phyloP scores from a whole-genome alignment of 2,329 filamentous ascomycete species.

The Phoma sp. region DNA sequence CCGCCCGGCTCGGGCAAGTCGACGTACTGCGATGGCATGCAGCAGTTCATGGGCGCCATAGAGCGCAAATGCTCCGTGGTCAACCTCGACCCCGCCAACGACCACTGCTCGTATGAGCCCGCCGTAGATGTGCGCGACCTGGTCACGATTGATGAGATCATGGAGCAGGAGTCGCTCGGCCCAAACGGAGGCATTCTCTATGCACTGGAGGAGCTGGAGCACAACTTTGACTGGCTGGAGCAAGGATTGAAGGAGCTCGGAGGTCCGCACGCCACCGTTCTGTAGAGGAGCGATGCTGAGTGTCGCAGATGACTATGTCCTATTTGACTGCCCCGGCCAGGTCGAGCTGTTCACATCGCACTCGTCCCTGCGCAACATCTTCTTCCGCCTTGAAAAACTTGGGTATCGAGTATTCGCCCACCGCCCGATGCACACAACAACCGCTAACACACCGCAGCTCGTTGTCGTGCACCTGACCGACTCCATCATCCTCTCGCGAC shows the following conservation, averaged over 20 bases:
- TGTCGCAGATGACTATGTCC: constrained; percentile 77
- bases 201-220: constrained; percentile 91
- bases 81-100: constrained; percentile 97
- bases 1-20: constrained; percentile 95
- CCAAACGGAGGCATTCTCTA: constrained; percentile 94
- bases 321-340: constrained; percentile 97
- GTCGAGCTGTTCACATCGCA: constrained; percentile 98
- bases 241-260: constrained; percentile 78
- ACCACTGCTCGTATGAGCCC: constrained; percentile 85
- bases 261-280: constrained; percentile 48
- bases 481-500: constrained; percentile 89
- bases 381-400: constrained; percentile 87
- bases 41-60: constrained; percentile 96
- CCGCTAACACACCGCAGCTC: constrained; percentile 65
- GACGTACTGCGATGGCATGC: constrained; percentile 98
- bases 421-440: constrained; percentile 26
- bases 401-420: constrained; percentile 80
- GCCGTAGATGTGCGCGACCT: constrained; percentile 90
- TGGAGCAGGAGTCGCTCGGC: constrained; percentile 87
- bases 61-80: constrained; percentile 93
- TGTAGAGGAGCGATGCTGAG: constrained; percentile 19
- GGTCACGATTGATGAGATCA: constrained; percentile 91
- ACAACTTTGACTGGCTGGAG: constrained; percentile 92
- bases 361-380: constrained; percentile 87
- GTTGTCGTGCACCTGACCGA: constrained; percentile 94